phyloP scores from a whole-genome alignment of 2,329 filamentous ascomycete species.

The Fusarium xyrophilum region DNA sequence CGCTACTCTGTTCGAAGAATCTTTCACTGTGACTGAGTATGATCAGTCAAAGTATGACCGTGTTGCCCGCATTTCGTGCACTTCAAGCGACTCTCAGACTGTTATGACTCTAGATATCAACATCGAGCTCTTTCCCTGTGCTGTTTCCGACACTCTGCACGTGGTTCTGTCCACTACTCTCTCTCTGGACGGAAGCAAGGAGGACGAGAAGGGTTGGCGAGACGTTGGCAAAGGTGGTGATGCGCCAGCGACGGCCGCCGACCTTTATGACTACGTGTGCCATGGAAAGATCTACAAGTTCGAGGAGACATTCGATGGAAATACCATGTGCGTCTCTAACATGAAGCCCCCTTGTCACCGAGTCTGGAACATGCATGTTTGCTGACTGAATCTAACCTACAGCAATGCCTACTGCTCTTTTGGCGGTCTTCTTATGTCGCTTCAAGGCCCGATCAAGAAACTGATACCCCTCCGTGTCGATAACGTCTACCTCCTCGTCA shows the following conservation, averaged over 20 bases:
- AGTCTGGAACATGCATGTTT: background rate
- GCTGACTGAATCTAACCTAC: conserved; percentile 26
- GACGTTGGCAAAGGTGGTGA: conserved; percentile 66
- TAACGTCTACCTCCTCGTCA: conserved; percentile 89
- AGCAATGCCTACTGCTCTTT: conserved; percentile 96
- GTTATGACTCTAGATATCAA: conserved; percentile 91
- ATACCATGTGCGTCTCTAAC: conserved; percentile 71
- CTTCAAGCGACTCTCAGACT: conserved; percentile 75
- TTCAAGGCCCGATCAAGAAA: conserved; percentile 96
- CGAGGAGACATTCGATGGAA: conserved; percentile 78
- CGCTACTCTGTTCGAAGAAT: conserved; percentile 91
- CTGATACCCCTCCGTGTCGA: conserved; percentile 90
- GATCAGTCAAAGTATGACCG: conserved; percentile 94
- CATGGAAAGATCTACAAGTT: conserved; percentile 90
- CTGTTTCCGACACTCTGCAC: conserved; percentile 76
- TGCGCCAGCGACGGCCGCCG: conserved; percentile 69
- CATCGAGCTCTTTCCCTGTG: conserved; percentile 84
- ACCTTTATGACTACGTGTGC: conserved; percentile 87
- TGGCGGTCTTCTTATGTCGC: conserved; percentile 85
- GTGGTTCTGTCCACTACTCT: conserved; percentile 86
- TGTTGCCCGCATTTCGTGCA: conserved; percentile 83
- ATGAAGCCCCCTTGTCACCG: background rate
- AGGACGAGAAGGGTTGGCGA: conserved; percentile 81
- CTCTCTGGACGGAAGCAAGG: conserved; percentile 82
- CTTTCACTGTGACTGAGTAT: conserved; percentile 80